Conservation (phyloP, 2,329 filamentous ascomycete genomes). For the Penicillium decumbens region DNA sequence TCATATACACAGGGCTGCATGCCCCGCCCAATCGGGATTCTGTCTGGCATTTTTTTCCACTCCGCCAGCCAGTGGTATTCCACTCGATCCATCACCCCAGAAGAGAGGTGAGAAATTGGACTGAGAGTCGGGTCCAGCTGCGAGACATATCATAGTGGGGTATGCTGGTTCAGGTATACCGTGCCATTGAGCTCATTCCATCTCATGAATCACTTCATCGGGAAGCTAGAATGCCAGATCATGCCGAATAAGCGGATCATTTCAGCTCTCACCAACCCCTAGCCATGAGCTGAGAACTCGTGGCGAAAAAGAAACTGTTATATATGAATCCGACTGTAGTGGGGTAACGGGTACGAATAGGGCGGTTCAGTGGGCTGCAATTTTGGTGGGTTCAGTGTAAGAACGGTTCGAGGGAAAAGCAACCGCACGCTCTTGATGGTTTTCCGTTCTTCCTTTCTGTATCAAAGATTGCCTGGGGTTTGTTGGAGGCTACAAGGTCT, state of each 20-base stretch:
- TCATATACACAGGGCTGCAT: not conserved
- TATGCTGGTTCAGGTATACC: not conserved
- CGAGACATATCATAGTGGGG: not conserved
- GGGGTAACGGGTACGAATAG: too few species aligned
- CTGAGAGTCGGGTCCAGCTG: not conserved
- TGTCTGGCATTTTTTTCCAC: slow-evolving; percentile 1
- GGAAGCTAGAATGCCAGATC: not conserved
- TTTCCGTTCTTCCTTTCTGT: too few species aligned
- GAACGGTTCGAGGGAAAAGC: too few species aligned
- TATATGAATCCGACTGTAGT: too few species aligned
- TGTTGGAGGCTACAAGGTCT: not conserved
- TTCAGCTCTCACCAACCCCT: too few species aligned
- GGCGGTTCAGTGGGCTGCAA: too few species aligned
- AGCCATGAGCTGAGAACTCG: too few species aligned
- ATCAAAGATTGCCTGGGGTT: too few species aligned
- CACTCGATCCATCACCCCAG: slow-evolving; percentile 12
- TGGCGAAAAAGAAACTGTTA: too few species aligned
- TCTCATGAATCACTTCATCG: not conserved
- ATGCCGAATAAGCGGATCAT: not conserved
- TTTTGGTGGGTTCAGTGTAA: too few species aligned
- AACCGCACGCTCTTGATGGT: too few species aligned
- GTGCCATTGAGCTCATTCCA: not conserved
- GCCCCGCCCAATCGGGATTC: not conserved
- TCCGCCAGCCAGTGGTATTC: slow-evolving; percentile 12
- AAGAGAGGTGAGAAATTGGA: not conserved